Conservation (phyloP, 1,284 basidiomycete genomes). For the Omphalotus olearius region DNA sequence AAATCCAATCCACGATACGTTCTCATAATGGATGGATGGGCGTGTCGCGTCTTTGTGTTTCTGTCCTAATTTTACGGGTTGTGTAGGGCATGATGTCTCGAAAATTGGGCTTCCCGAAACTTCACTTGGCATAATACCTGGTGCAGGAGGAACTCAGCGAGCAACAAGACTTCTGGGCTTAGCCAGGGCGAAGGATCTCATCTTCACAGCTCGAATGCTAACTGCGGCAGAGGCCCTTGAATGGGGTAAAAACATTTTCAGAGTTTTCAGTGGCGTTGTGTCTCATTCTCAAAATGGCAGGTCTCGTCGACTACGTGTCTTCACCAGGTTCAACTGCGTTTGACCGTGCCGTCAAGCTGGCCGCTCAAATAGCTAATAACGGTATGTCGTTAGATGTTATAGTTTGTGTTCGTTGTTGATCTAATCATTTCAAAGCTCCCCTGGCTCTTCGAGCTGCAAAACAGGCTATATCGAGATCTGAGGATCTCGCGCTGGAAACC, state of each 20-base stretch:
- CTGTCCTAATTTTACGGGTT: background rate
- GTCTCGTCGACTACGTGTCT: constrained; percentile 79
- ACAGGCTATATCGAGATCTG: constrained; percentile 78
- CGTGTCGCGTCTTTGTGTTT: background rate
- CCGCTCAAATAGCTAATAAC: constrained; percentile 62
- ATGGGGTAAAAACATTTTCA: constrained; percentile 52
- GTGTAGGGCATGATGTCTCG: constrained; percentile 50
- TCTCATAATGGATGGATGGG: too few relatives aligned
- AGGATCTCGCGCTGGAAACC: constrained; percentile 72
- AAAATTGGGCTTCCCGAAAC: constrained; percentile 85
- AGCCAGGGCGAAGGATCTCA: constrained; percentile 83
- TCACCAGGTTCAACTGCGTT: constrained; percentile 52
- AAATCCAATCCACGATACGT: too few relatives aligned
- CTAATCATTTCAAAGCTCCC: constrained; percentile 53
- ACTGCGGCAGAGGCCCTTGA: constrained; percentile 67
- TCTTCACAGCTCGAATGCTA: constrained; percentile 73
- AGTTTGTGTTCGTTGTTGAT: too few relatives aligned
- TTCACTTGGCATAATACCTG: constrained; percentile 89
- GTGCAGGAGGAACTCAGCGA: constrained; percentile 92
- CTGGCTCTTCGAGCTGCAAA: constrained; percentile 89
- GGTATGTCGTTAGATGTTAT: constrained; percentile 40
- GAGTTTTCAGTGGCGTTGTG: background rate
- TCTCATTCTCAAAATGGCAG: constrained; percentile 33
- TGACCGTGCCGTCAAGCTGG: constrained; percentile 63
- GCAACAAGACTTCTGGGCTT: constrained; percentile 79